Conservation (phyloP, 1,284 basidiomycete genomes). For the Leucoagaricus sp. region DNA sequence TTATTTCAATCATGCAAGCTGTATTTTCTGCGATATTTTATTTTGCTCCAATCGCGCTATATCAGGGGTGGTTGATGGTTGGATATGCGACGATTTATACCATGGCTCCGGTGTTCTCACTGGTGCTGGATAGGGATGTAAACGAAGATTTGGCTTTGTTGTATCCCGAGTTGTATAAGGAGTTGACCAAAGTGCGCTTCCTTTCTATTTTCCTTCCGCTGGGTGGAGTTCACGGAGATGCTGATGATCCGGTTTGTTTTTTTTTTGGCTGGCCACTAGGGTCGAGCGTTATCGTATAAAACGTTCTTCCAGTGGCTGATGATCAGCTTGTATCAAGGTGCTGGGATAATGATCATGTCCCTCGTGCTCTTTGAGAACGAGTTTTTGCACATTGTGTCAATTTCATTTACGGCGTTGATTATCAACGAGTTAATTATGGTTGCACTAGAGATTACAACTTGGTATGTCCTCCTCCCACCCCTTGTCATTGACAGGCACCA, state of each 20-base stretch:
- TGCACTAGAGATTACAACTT: constrained; percentile 95
- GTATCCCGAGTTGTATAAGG: constrained; percentile 98
- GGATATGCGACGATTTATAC: constrained; percentile 99
- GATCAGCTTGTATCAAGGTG: constrained; percentile 98
- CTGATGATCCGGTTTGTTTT: neutral
- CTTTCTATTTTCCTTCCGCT: too few species aligned
- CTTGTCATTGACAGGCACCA: constrained; percentile 3
- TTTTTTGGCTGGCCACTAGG: constrained; percentile 46
- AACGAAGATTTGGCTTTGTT: constrained; percentile 93
- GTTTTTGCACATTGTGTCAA: constrained; percentile 97
- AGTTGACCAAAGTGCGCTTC: constrained; percentile 88
- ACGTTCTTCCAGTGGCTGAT: constrained; percentile 99
- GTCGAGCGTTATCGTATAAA: constrained; percentile 90
- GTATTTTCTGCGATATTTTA: constrained; percentile 99
- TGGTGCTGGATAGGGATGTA: constrained; percentile 95
- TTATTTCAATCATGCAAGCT: constrained; percentile 97
- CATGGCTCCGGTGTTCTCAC: constrained; percentile 97
- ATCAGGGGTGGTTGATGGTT: constrained; percentile 98
- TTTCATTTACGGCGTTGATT: constrained; percentile 96
- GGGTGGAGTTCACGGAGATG: too few species aligned
- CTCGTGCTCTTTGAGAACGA: constrained; percentile 96
- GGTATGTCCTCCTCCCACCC: constrained; percentile 49
- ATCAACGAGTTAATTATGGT: constrained; percentile 99
- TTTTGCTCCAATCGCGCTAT: constrained; percentile 97
- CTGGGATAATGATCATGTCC: constrained; percentile 98